These are phyloP conservation scores for Musa itinerans DNA, from an alignment of 176 grass and related monocot species.

Conservation along the genomic window DNA sequence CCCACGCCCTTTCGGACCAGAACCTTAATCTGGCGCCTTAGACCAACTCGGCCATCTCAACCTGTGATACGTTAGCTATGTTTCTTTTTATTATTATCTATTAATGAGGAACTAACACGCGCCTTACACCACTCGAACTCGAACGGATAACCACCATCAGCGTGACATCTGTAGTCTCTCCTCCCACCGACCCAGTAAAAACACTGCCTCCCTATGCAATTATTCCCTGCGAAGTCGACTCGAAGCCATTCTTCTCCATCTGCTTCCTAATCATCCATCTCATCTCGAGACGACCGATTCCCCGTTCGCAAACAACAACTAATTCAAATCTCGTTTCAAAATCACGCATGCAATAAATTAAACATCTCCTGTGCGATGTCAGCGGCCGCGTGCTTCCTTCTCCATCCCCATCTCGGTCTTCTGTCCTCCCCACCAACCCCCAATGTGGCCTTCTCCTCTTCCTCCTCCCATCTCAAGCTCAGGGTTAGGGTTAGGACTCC, in stretches of 20 bases:
- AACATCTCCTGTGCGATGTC: conserved; percentile 20
- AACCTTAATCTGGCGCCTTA: conserved; percentile 68
- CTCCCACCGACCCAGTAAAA: too few relatives aligned
- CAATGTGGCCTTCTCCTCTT: conserved; percentile 8
- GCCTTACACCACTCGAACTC: too few relatives aligned
- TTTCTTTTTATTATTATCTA: too few relatives aligned
- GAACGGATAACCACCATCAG: too few relatives aligned
- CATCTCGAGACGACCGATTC: too few relatives aligned
- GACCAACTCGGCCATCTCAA: conserved; percentile 84
- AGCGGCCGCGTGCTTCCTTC: conserved; percentile 8
- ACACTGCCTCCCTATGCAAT: too few relatives aligned
- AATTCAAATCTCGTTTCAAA: neutral
- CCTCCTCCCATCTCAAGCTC: neutral
- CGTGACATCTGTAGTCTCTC: too few relatives aligned
- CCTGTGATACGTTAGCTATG: too few relatives aligned
- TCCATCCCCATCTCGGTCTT: neutral
- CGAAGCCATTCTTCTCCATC: neutral
- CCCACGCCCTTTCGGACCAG: conserved; percentile 60
- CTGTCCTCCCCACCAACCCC: conserved; percentile 1
- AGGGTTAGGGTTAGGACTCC: neutral
- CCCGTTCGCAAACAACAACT: too few relatives aligned
- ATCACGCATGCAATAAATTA: neutral
- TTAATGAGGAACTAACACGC: too few relatives aligned
- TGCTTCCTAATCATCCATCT: neutral
- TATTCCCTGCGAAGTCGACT: too few relatives aligned